phyloP scores from a whole-genome alignment of 345 rosid genomes.

The Syzygium jambos region DNA sequence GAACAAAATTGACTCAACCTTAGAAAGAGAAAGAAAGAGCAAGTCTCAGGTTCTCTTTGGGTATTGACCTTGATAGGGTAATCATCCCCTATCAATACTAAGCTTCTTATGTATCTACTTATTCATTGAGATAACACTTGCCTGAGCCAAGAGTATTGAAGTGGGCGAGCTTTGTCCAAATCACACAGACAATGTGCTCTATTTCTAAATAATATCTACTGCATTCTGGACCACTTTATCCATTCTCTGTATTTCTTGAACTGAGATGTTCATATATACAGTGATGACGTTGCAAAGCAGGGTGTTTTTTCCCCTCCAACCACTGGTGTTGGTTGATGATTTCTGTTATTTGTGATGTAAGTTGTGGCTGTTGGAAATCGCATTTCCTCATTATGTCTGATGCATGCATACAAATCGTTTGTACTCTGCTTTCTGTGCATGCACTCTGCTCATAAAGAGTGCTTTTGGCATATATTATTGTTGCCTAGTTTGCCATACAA shows the following conservation, averaged over 20 bases:
- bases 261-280: neutral
- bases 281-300: neutral
- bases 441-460: neutral
- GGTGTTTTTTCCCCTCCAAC: neutral
- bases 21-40: neutral
- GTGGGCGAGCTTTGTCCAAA: neutral
- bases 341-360: neutral
- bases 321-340: neutral
- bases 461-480: neutral
- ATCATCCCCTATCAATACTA: neutral
- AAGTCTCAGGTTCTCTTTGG: neutral
- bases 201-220: neutral
- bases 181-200: neutral
- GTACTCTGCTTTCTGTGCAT: neutral
- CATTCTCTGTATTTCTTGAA: neutral
- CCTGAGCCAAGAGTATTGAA: neutral
- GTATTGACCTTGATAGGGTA: neutral
- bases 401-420: neutral
- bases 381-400: neutral
- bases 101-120: neutral
- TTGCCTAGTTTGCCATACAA: neutral
- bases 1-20: neutral
- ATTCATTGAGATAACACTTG: neutral
- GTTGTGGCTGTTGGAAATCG: neutral
- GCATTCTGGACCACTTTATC: neutral